Evolutionary conservation across 805 yeast species (phyloP), one percentile per base, ranked within the genome.

Genomic region (Grigorovia humatica): DNA sequence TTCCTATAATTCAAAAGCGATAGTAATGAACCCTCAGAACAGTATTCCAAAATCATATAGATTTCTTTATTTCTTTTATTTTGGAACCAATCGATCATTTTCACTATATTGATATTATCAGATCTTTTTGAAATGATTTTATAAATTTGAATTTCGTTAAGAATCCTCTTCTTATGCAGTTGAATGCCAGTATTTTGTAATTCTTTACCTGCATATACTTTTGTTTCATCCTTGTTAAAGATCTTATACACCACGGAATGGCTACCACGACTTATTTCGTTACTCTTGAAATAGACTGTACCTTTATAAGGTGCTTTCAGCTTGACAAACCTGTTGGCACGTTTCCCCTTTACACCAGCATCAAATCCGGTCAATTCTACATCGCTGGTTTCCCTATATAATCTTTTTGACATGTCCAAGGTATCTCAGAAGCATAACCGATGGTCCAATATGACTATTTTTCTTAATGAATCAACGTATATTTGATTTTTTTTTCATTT

Each of bases 191-290:
- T 89, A 69, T 89, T 91, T 52, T 97, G 96, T 44, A 91, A 93
- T 0, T 97, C 91, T 64, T 91, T 91, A 29, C 98, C 98, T n/a
- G 98, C 98, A 68, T 75, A 91, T 2, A 86, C 77, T 62, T 80
- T 78, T 38, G 96, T 96, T 55, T 80, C 74, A 54, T 88, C 83
- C 68, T 88, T 95, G 43, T 46, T 30, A 8, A 38, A 44, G 15
- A 51, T 13, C 13, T 43, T 51, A 27, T 47, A 51, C 8, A 47
- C 50, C 15, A 47, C 29, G 4, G 53, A 51, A 51, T 51, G 53
- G 7, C 35, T 15, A n/a, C 53, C 53, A 18, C 51, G 42, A 44
- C 47, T 49, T n/a, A 49, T 44, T 29, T 49, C 51, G 12, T 44
- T 49, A 32, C 40, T 44, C 29, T 43, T 43, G 35, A 38, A 42